Conservation (phyloP, 371 early-diverging fungal species). For the Zopfochytrium polystomum region DNA sequence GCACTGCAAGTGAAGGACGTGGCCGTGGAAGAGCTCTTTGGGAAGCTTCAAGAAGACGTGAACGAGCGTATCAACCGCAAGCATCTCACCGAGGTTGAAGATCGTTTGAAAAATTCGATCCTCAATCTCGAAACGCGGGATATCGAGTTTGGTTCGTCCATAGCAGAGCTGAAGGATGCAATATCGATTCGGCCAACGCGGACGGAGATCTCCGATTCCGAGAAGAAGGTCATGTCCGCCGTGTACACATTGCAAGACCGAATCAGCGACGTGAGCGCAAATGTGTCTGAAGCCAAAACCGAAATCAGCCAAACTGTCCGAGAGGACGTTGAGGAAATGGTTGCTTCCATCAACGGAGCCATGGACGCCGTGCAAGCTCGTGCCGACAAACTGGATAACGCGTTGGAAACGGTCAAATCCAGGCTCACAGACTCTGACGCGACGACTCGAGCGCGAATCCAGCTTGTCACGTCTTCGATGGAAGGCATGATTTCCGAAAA, state of each 20-base stretch:
- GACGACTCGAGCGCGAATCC: slow-evolving; percentile 13
- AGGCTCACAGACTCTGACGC: slow-evolving; percentile 22
- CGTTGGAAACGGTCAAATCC: slow-evolving; percentile 21
- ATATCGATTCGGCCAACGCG: slow-evolving; percentile 8
- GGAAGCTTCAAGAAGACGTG: slow-evolving; percentile 12
- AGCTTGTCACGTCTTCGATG: slow-evolving; percentile 15
- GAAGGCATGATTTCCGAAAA: slow-evolving; percentile 20
- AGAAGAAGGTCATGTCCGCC: slow-evolving; percentile 5
- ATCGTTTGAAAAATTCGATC: slow-evolving; percentile 19
- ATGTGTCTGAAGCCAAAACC: slow-evolving; percentile 16
- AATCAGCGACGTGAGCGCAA: slow-evolving; percentile 14
- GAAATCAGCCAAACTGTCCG: slow-evolving; percentile 19
- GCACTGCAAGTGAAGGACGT: slow-evolving; percentile 27
- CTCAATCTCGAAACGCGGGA: slow-evolving; percentile 14
- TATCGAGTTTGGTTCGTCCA: slow-evolving; percentile 7
- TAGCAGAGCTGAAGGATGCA: slow-evolving; percentile 15
- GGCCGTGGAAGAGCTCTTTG: slow-evolving; percentile 16
- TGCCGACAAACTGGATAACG: slow-evolving; percentile 19
- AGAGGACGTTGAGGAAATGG: slow-evolving; percentile 30
- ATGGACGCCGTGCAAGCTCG: slow-evolving; percentile 22
- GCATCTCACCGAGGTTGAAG: slow-evolving; percentile 20
- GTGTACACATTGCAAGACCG: slow-evolving; percentile 11
- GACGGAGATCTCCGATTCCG: slow-evolving; percentile 18
- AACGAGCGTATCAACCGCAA: slow-evolving; percentile 14
- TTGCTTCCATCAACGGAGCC: slow-evolving; percentile 23